Conservation (phyloP, 2,329 filamentous ascomycete genomes). For the Aspergillus pseudoglaucus region DNA sequence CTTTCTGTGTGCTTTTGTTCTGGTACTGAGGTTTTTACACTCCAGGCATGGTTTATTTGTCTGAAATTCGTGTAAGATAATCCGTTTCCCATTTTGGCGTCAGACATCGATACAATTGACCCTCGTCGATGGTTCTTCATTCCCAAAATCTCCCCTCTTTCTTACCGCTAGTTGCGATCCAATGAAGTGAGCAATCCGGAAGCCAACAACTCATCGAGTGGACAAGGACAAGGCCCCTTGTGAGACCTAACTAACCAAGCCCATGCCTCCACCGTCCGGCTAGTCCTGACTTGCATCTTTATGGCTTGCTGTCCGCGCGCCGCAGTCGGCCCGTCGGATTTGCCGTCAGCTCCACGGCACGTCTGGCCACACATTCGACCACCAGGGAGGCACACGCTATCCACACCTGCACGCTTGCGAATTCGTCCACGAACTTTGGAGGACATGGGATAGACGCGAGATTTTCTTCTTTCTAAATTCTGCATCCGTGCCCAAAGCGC, state of each 20-base stretch:
- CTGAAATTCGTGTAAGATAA: neutral
- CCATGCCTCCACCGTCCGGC: slow-evolving; percentile 7
- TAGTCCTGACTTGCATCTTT: slow-evolving; percentile 14
- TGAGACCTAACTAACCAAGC: slow-evolving; percentile 1
- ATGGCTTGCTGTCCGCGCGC: slow-evolving; percentile 16
- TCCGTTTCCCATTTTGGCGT: slow-evolving; percentile 5
- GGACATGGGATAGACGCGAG: neutral
- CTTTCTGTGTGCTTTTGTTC: neutral
- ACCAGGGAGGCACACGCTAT: slow-evolving; percentile 8
- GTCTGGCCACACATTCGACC: slow-evolving; percentile 6
- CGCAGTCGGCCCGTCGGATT: slow-evolving; percentile 19
- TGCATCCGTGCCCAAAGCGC: slow-evolving; percentile 8
- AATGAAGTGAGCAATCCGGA: slow-evolving; percentile 16
- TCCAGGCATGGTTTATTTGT: neutral
- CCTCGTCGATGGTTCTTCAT: neutral
- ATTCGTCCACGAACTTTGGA: slow-evolving; percentile 9
- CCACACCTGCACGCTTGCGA: slow-evolving; percentile 16
- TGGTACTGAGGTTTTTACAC: neutral
- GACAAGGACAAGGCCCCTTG: slow-evolving; percentile 5
- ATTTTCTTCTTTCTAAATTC: slow-evolving; percentile 1
- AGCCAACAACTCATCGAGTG: slow-evolving; percentile 6
- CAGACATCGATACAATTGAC: slow-evolving; percentile 4
- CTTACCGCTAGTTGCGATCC: slow-evolving; percentile 18
- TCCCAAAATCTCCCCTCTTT: neutral
- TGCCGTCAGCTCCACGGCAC: slow-evolving; percentile 16